A percentile compares a stretch with the other conserved stretches of the same genome.
Evolutionary conservation across 2,329 filamentous ascomycete species (phyloP).

Genomic region (Scedosporium aurantiacum): DNA sequence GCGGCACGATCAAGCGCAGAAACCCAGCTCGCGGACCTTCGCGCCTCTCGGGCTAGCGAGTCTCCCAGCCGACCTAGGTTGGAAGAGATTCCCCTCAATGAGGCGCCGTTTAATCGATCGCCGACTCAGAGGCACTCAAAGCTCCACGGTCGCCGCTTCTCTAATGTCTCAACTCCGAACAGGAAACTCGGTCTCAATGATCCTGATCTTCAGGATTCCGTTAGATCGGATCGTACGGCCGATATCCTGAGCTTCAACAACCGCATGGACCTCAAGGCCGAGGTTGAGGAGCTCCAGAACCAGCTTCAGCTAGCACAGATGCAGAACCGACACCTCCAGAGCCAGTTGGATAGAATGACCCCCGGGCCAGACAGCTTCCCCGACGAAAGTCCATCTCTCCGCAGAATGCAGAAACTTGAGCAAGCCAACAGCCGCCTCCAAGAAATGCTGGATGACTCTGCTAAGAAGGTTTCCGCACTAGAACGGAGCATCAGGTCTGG

Average conservation of each 20-base stretch:
- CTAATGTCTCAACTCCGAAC: constrained; percentile 67
- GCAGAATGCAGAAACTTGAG: constrained; percentile 82
- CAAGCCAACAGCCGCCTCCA: constrained; percentile 84
- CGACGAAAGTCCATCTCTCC: constrained; percentile 68
- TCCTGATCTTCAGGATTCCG: constrained; percentile 57
- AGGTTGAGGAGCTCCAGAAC: constrained; percentile 86
- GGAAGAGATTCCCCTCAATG: constrained; percentile 80
- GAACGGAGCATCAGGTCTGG: constrained; percentile 81
- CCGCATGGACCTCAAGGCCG: constrained; percentile 80
- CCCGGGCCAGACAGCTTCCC: constrained; percentile 48
- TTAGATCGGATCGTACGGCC: constrained; percentile 68
- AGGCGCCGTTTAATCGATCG: constrained; percentile 62
- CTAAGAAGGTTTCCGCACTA: constrained; percentile 80
- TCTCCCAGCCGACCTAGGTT: constrained; percentile 62
- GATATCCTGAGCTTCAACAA: constrained; percentile 79
- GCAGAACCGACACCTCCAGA: constrained; percentile 88
- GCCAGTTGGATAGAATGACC: constrained; percentile 63
- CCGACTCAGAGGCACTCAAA: constrained; percentile 57
- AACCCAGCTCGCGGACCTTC: constrained; percentile 66
- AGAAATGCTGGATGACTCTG: constrained; percentile 87
- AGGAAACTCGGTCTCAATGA: constrained; percentile 58
- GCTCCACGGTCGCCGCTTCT: constrained; percentile 47
- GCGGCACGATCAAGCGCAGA: constrained; percentile 76
- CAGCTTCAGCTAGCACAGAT: constrained; percentile 89
- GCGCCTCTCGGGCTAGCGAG: constrained; percentile 57